Evolutionary conservation across 1,284 basidiomycete genomes (phyloP).

Genomic region (Lignosus rhinocerotis): DNA sequence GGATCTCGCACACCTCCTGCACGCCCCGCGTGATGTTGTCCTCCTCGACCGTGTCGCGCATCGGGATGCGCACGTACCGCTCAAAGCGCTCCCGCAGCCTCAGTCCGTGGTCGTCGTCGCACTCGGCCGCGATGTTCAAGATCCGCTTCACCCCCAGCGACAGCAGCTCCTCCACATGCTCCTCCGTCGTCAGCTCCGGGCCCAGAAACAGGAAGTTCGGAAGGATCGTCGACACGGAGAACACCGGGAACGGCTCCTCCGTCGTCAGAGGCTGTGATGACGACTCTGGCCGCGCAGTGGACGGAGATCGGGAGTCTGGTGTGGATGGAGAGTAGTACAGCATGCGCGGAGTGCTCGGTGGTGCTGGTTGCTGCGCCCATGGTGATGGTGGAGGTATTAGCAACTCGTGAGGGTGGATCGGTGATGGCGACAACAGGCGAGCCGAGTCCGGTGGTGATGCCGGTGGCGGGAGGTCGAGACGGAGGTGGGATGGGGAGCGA

Average conservation of each 20-base stretch:
- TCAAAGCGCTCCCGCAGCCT: constrained; percentile 70
- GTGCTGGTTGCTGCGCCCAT: constrained; percentile 18
- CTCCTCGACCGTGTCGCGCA: constrained; percentile 95
- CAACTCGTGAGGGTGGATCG: constrained; percentile 19
- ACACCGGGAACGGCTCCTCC: constrained; percentile 59
- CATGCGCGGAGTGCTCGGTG: constrained; percentile 23
- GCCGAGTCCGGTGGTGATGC: constrained; percentile 55
- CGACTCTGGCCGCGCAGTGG: constrained; percentile 58
- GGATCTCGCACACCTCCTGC: constrained; percentile 80
- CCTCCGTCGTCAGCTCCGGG: constrained; percentile 76
- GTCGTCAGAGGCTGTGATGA: constrained; percentile 52
- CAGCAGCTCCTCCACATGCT: constrained; percentile 76
- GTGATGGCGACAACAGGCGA: constrained; percentile 32
- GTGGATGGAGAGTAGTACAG: constrained; percentile 35
- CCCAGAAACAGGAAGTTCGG: constrained; percentile 91
- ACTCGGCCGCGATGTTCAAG: constrained; percentile 90
- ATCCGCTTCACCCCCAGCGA: constrained; percentile 84
- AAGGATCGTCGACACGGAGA: constrained; percentile 84
- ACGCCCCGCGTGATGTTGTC: constrained; percentile 85
- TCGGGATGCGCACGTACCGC: constrained; percentile 83
- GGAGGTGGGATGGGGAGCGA: constrained; percentile 63
- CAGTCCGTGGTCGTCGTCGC: constrained; percentile 80
- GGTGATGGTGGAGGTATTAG: constrained; percentile 37
- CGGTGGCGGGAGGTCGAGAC: constrained; percentile 50
- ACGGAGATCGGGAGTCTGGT: constrained; percentile 47